Conservation (phyloP, 306 rosid genomes). For the Astragalus membranaceus region DNA sequence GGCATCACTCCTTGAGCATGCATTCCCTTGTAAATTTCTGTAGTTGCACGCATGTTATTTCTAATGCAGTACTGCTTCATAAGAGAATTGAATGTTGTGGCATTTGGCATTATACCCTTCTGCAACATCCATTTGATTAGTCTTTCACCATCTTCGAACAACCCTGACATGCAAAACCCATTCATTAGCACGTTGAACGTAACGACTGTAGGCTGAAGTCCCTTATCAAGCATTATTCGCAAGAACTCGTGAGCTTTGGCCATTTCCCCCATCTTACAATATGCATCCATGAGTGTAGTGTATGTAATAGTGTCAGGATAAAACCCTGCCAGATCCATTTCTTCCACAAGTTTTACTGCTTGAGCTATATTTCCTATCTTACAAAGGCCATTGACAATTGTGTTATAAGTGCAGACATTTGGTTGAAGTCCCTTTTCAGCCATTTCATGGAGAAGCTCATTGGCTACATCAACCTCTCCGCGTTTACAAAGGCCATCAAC, state of each 20-base stretch:
- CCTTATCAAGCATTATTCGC: slow-evolving; percentile 57
- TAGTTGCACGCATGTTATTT: slow-evolving; percentile 55
- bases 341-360: slow-evolving; percentile 59
- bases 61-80: slow-evolving; percentile 82
- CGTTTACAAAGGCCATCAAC: slow-evolving; percentile 80
- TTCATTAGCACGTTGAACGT: slow-evolving; percentile 89
- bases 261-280: slow-evolving; percentile 73
- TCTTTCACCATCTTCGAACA: slow-evolving; percentile 77
- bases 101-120: slow-evolving; percentile 66
- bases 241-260: slow-evolving; percentile 60
- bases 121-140: slow-evolving; percentile 77
- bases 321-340: slow-evolving; percentile 69
- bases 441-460: slow-evolving; percentile 85
- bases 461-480: slow-evolving; percentile 75
- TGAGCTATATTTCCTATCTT: slow-evolving; percentile 64
- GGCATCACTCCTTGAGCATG: slow-evolving; percentile 56
- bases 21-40: slow-evolving; percentile 60
- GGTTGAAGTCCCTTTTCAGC: slow-evolving; percentile 65
- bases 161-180: slow-evolving; percentile 79
- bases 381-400: slow-evolving; percentile 75
- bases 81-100: slow-evolving; percentile 72
- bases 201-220: slow-evolving; percentile 76
- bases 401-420: slow-evolving; percentile 69
- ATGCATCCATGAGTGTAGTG: slow-evolving; percentile 84
- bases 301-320: slow-evolving; percentile 71